Conservation (phyloP, 2,329 filamentous ascomycete genomes). For the Diaporthe vaccinii region DNA sequence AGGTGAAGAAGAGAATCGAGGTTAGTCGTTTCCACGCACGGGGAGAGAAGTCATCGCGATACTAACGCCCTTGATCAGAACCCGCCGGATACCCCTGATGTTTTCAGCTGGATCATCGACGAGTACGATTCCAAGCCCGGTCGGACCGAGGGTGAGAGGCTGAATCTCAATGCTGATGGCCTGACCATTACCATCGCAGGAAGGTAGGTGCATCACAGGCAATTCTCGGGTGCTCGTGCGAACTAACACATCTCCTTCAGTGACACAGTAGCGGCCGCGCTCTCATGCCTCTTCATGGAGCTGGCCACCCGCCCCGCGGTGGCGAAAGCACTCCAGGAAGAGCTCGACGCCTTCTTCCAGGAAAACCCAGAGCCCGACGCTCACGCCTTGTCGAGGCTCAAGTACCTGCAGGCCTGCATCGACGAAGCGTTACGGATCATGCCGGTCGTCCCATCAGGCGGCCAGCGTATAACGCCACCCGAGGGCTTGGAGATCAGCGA, state of each 20-base stretch:
- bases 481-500: slow-evolving; percentile 31
- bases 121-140: slow-evolving; percentile 27
- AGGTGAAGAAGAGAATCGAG: slow-evolving; percentile 34
- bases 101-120: slow-evolving; percentile 37
- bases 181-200: slow-evolving; percentile 34
- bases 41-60: background rate
- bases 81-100: slow-evolving; percentile 32
- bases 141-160: slow-evolving; percentile 14
- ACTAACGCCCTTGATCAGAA: slow-evolving; percentile 12
- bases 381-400: slow-evolving; percentile 24
- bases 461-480: slow-evolving; percentile 26
- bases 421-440: slow-evolving; percentile 37
- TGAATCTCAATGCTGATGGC: slow-evolving; percentile 30
- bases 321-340: slow-evolving; percentile 14
- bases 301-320: slow-evolving; percentile 30
- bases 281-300: slow-evolving; percentile 38
- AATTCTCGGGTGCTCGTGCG: too few species aligned
- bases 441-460: slow-evolving; percentile 29
- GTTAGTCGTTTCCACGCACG: background rate
- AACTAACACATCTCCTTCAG: slow-evolving; percentile 8
- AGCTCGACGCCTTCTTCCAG: slow-evolving; percentile 29
- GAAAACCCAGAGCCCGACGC: slow-evolving; percentile 22
- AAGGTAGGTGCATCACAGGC: background rate
- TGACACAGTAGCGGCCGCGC: slow-evolving; percentile 35
- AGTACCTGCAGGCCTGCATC: slow-evolving; percentile 36